Conservation (phyloP, 2,329 filamentous ascomycete species). For the Gremmenia infestans region DNA sequence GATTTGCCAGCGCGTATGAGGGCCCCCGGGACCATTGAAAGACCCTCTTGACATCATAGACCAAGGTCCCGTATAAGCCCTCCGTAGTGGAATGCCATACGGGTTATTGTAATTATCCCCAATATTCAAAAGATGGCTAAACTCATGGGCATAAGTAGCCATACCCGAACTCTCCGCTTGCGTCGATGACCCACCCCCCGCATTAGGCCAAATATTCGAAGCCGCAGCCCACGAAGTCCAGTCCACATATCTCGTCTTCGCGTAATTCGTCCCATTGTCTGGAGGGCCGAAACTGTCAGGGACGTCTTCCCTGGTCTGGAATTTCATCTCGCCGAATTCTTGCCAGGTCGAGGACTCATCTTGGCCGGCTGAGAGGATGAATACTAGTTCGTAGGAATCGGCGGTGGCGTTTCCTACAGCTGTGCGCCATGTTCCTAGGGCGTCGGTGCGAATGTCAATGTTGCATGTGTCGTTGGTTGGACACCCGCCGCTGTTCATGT, state of each 20-base stretch:
- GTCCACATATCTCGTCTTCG: slow-evolving; percentile 12
- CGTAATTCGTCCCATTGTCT: slow-evolving; percentile 8
- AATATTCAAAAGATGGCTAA: slow-evolving; percentile 13
- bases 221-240: slow-evolving; percentile 14
- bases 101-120: slow-evolving; percentile 17
- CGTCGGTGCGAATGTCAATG: slow-evolving; percentile 10
- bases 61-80: slow-evolving; percentile 10
- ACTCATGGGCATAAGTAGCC: slow-evolving; percentile 13
- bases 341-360: slow-evolving; percentile 16
- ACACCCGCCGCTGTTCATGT: slow-evolving; percentile 8
- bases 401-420: slow-evolving; percentile 7
- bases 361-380: slow-evolving; percentile 13
- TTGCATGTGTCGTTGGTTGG: slow-evolving; percentile 5
- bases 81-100: slow-evolving; percentile 6
- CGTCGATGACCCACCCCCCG: background rate
- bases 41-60: slow-evolving; percentile 15
- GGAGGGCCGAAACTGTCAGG: slow-evolving; percentile 13
- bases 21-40: slow-evolving; percentile 16
- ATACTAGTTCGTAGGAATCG: slow-evolving; percentile 9
- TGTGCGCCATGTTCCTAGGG: slow-evolving; percentile 10
- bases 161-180: slow-evolving; percentile 11
- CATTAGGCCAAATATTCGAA: slow-evolving; percentile 12
- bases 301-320: slow-evolving; percentile 13
- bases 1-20: slow-evolving; percentile 17
- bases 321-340: slow-evolving; percentile 18